Conservation (phyloP, 1,284 basidiomycete species). For the Tilletia setariae region DNA sequence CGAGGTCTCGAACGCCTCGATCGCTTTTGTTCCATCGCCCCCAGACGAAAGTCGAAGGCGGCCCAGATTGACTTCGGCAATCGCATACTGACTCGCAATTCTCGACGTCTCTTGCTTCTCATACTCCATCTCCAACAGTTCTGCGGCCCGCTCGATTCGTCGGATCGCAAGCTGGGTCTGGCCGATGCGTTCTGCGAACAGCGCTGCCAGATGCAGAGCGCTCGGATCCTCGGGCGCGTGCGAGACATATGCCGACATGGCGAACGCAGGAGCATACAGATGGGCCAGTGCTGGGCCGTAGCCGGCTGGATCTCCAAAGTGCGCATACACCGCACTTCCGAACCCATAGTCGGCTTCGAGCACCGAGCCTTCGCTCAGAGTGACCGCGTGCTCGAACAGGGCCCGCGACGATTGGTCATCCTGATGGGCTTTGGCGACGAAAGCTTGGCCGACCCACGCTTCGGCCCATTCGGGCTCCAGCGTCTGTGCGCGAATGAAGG, state of each 20-base stretch:
- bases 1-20: constrained; percentile 70
- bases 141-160: constrained; percentile 66
- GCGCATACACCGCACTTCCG: constrained; percentile 66
- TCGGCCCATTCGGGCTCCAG: constrained; percentile 83
- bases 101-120: constrained; percentile 76
- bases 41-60: constrained; percentile 67
- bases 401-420: constrained; percentile 66
- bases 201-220: constrained; percentile 77
- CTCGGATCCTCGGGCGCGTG: constrained; percentile 68
- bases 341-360: constrained; percentile 81
- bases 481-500: constrained; percentile 81
- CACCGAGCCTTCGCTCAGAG: constrained; percentile 65
- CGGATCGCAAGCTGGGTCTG: constrained; percentile 66
- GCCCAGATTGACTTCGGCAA: constrained; percentile 78
- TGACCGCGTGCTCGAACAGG: constrained; percentile 78
- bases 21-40: constrained; percentile 63
- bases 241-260: constrained; percentile 72
- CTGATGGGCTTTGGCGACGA: constrained; percentile 70
- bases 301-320: constrained; percentile 49
- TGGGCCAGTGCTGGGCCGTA: constrained; percentile 53
- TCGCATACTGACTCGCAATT: constrained; percentile 74
- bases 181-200: constrained; percentile 80
- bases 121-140: constrained; percentile 77
- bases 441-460: constrained; percentile 91
- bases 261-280: constrained; percentile 64